These are phyloP conservation scores for Lepraria neglecta DNA, from an alignment of 495 filamentous ascomycete genomes.

Conservation along the genomic window DNA sequence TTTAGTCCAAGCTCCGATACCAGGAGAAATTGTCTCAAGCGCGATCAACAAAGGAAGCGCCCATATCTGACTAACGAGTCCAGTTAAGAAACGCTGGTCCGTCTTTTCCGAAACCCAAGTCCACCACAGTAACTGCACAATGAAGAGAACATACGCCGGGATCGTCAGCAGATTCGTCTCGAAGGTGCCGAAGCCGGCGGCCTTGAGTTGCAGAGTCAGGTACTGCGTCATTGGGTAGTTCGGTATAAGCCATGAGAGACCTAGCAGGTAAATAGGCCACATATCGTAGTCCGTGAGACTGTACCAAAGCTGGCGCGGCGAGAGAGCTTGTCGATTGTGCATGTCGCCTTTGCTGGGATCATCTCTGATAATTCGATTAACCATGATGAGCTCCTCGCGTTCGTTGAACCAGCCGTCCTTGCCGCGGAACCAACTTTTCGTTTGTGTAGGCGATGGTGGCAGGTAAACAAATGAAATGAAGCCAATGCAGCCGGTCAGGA, in stretches of 20 bases:
- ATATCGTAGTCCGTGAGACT: constrained; percentile 61
- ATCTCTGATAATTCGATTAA: constrained; percentile 66
- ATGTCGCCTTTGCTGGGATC: constrained; percentile 61
- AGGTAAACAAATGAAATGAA: constrained; percentile 52
- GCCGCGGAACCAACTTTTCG: constrained; percentile 58
- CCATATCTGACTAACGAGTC: constrained; percentile 50
- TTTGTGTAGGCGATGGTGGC: constrained; percentile 67
- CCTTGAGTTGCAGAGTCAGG: constrained; percentile 54
- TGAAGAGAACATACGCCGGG: constrained; percentile 48
- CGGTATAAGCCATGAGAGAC: constrained; percentile 53
- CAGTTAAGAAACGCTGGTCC: constrained; percentile 49
- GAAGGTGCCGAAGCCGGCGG: constrained; percentile 60
- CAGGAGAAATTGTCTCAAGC: constrained; percentile 28
- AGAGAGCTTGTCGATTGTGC: constrained; percentile 57
- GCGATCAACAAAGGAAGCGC: constrained; percentile 50
- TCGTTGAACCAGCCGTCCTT: constrained; percentile 69
- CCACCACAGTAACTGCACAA: constrained; percentile 41
- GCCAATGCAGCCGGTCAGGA: constrained; percentile 56
- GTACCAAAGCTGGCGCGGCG: constrained; percentile 49
- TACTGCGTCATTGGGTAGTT: constrained; percentile 48
- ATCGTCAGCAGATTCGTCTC: constrained; percentile 64
- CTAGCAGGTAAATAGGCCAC: constrained; percentile 64
- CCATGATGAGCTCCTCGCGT: constrained; percentile 58
- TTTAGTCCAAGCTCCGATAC: too few relatives aligned
- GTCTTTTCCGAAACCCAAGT: constrained; percentile 55